Evolutionary conservation across 2,329 filamentous ascomycete species (phyloP), one percentile per base, ranked within the genome.

Genomic region (Stagonosporopsis tanaceti): DNA sequence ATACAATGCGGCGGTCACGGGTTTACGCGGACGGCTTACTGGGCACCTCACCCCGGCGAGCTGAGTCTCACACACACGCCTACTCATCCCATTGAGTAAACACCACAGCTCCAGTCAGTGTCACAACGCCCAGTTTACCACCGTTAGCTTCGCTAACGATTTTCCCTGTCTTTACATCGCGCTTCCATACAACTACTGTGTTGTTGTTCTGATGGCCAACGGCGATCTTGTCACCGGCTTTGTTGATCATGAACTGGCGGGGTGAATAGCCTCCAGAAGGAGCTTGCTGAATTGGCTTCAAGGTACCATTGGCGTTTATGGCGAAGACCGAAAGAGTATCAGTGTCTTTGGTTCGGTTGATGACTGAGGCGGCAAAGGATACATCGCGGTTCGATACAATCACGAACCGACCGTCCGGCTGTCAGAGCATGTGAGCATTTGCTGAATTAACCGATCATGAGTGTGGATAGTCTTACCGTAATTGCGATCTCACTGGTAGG

Each of bases 301-400:
- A 79, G 0, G 73, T 76, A 4, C 87, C 88, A n/a, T 81, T 83
- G 12, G 34, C 3, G 7, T 58, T 47, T 37, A 58, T 45, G 4
- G 46, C 35, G 37, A 61, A 61, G 59, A 79, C 85, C 60, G 89
- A 82, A 47, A 93, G 76, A 0, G 88, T 84, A 71, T 90, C 88
- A 0, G 75, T 78, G 1, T 62, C 48, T 38, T 41, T 39, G n/a
- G 25, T 52, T 27, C 25, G 24, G 28, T 48, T 24, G 6, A 70
- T 55, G 14, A 80, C 69, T 79, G 55, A 66, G 62, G 56, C 75
- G 67, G 87, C 83, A 24, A 80, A 77, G 39, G 76, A 78, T 68
- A 89, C 87, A 69, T 83, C 83, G 57, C 90, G 87, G 58, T 88
- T 89, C 1, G 88, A 89, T 38, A 89, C 81, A 64, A 89, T 81